Evolutionary conservation across 768 basidiomycete genomes (phyloP).

Genomic region (Pleurotus tuoliensis): DNA sequence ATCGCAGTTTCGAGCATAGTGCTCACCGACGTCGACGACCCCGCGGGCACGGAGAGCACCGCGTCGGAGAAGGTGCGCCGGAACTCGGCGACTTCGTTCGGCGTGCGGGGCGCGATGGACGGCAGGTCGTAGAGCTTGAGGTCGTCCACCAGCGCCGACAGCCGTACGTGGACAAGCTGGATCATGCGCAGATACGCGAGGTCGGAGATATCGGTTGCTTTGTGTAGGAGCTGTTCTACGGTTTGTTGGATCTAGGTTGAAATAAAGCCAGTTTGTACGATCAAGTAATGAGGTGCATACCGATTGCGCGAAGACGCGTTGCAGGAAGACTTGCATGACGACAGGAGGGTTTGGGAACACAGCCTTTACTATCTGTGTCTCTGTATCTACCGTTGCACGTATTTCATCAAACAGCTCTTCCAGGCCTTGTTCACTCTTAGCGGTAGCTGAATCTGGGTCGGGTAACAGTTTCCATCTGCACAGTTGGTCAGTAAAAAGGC

Average conservation of each 20-base stretch:
- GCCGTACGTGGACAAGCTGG: constrained; percentile 80
- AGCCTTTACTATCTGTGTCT: constrained; percentile 96
- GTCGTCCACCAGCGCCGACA: constrained; percentile 80
- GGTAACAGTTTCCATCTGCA: constrained; percentile 78
- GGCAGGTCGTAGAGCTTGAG: constrained; percentile 88
- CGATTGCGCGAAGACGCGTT: constrained; percentile 96
- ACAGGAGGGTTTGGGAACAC: constrained; percentile 96
- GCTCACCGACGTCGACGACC: constrained; percentile 59
- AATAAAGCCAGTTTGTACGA: neutral
- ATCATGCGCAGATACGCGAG: constrained; percentile 89
- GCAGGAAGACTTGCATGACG: constrained; percentile 97
- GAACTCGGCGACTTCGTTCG: constrained; percentile 61
- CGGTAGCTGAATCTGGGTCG: constrained; percentile 74
- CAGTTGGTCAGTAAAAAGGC: constrained; percentile 5
- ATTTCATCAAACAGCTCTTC: constrained; percentile 83
- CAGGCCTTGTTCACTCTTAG: constrained; percentile 77
- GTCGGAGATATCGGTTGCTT: constrained; percentile 73
- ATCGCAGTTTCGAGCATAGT: constrained; percentile 92
- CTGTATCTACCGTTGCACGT: constrained; percentile 85
- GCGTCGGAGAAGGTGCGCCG: constrained; percentile 48
- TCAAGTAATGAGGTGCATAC: constrained; percentile 40
- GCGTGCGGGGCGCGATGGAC: constrained; percentile 57
- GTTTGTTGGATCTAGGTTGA: constrained; percentile 86
- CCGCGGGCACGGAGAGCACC: constrained; percentile 35
- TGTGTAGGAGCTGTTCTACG: constrained; percentile 83